phyloP scores from a whole-genome alignment of 371 early-diverging fungal genomes.

The Lichtheimia hyalospora region DNA sequence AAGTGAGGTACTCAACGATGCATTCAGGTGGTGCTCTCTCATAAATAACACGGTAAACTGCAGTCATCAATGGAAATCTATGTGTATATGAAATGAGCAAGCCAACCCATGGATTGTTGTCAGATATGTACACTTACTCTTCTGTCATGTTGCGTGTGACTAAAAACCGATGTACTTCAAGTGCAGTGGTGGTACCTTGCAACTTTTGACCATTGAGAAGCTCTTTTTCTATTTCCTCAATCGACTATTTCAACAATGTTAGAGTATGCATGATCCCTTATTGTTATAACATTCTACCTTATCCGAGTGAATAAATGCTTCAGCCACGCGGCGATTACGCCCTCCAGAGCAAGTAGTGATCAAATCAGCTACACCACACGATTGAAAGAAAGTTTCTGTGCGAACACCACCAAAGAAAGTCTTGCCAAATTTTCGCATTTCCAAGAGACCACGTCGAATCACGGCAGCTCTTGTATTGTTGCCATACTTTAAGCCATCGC shows the following conservation, averaged over 20 bases:
- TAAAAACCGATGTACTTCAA: constrained; percentile 85
- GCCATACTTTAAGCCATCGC: constrained; percentile 77
- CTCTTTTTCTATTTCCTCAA: constrained; percentile 85
- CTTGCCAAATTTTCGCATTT: constrained; percentile 93
- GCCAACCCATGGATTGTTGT: background rate
- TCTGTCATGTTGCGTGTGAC: constrained; percentile 55
- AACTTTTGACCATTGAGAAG: constrained; percentile 95
- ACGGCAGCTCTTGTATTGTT: constrained; percentile 97
- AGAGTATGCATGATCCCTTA: background rate
- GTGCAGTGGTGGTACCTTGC: constrained; percentile 95
- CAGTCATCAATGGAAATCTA: constrained; percentile 86
- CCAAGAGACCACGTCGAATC: constrained; percentile 94
- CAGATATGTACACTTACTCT: constrained; percentile 10
- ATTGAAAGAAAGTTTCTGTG: constrained; percentile 83
- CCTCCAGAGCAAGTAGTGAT: constrained; percentile 95
- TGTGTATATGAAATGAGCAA: background rate
- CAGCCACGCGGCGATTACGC: constrained; percentile 88
- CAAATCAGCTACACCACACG: constrained; percentile 86
- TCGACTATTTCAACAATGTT: constrained; percentile 36
- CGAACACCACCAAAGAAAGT: constrained; percentile 77
- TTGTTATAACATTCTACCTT: constrained; percentile 33
- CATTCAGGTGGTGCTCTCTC: constrained; percentile 48
- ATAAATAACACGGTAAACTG: constrained; percentile 87
- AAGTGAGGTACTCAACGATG: constrained; percentile 16
- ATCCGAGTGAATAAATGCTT: constrained; percentile 80